These are phyloP conservation scores for Dacryopinax spathularia DNA, from an alignment of 768 basidiomycete genomes.

Conservation along the genomic window DNA sequence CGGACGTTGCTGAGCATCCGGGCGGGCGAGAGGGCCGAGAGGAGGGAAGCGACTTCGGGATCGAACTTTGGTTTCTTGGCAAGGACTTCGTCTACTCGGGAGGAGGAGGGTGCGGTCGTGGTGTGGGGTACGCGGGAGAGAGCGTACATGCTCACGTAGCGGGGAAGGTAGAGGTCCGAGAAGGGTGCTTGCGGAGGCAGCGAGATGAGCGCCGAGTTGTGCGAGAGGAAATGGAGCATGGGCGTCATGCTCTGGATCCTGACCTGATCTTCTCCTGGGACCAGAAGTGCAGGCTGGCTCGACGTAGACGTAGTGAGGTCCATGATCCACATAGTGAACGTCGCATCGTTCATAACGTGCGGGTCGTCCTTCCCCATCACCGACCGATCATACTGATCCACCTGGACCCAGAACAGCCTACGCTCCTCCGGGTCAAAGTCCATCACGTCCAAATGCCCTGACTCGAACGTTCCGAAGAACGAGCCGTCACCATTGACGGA, in stretches of 20 bases:
- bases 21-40: conserved; percentile 51
- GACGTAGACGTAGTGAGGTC: background rate
- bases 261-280: background rate
- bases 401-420: background rate
- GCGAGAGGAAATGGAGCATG: background rate
- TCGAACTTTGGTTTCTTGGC: conserved; percentile 44
- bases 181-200: background rate
- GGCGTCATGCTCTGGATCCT: background rate
- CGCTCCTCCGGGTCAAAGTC: background rate
- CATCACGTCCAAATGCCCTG: background rate
- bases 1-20: conserved; percentile 58
- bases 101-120: background rate
- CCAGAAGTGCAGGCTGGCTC: background rate
- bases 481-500: background rate
- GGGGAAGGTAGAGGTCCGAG: background rate
- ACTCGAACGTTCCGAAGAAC: background rate
- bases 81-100: conserved; percentile 43
- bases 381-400: background rate
- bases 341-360: background rate
- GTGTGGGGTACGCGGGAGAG: background rate
- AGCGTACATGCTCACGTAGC: conserved; percentile 1
- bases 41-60: conserved; percentile 49
- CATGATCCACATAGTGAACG: background rate
- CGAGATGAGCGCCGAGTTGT: background rate
- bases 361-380: background rate